These are phyloP conservation scores for Clausena lansium DNA, from an alignment of 345 rosid species.

Conservation along the genomic window DNA sequence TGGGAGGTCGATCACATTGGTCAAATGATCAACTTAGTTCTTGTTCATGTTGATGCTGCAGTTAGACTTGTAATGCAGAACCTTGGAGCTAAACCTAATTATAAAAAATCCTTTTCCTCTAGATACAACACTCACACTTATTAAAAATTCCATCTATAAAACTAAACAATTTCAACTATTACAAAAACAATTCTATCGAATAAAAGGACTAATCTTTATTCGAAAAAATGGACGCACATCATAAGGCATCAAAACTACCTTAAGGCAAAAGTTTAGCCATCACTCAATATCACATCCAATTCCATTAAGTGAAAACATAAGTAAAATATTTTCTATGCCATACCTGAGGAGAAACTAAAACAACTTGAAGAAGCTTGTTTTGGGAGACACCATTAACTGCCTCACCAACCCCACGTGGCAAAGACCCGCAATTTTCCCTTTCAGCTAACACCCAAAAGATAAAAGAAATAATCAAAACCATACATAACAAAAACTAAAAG, in stretches of 20 bases:
- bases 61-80: background rate
- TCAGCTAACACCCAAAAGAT: conserved; percentile 35
- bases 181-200: background rate
- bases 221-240: background rate
- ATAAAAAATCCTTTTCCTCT: background rate
- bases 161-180: background rate
- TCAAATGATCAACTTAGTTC: background rate
- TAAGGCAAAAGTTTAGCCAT: background rate
- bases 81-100: background rate
- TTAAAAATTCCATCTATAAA: background rate
- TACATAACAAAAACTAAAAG: background rate
- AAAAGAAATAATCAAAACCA: background rate
- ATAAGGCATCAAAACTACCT: background rate
- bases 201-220: background rate
- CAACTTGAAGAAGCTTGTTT: conserved; percentile 75
- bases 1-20: background rate
- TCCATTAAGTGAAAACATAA: background rate
- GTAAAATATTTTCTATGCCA: background rate
- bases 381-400: conserved; percentile 34
- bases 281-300: background rate
- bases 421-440: conserved; percentile 35
- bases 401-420: conserved; percentile 48
- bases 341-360: conserved; percentile 95
- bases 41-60: background rate
- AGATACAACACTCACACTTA: background rate